Conservation (phyloP, 2,329 filamentous ascomycete genomes). For the Neonectria magnoliae region DNA sequence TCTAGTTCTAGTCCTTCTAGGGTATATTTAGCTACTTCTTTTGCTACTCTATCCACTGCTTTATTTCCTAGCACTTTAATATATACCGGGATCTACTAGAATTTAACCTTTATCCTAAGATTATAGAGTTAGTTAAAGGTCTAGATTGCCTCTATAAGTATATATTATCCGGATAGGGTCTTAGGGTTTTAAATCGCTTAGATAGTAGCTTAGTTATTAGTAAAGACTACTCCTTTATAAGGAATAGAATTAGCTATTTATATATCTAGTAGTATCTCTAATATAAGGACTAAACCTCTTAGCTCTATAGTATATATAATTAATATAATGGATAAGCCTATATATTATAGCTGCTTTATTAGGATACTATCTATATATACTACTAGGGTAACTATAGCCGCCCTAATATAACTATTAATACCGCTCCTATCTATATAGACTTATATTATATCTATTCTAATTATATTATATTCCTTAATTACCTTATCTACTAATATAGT, state of each 20-base stretch:
- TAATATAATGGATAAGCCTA: neutral
- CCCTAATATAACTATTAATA: neutral
- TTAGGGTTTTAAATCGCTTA: constrained; percentile 41
- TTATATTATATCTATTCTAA: neutral
- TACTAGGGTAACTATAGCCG: neutral
- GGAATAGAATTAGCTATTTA: neutral
- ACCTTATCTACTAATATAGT: neutral
- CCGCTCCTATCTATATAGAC: neutral
- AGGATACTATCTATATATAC: neutral
- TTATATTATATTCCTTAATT: neutral
- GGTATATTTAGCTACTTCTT: too few relatives aligned
- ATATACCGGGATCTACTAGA: too few relatives aligned
- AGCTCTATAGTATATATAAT: neutral
- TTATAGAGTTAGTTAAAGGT: constrained; percentile 23
- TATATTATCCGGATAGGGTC: constrained; percentile 43
- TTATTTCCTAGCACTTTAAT: too few relatives aligned
- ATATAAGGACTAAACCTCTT: neutral
- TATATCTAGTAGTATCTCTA: constrained; percentile 1
- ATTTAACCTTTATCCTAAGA: neutral
- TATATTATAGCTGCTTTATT: neutral
- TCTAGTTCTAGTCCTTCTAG: too few relatives aligned
- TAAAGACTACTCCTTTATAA: constrained; percentile 36
- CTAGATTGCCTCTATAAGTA: constrained; percentile 36
- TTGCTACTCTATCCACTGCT: too few relatives aligned
- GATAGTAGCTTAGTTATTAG: constrained; percentile 46